Evolutionary conservation across 1,139 yeast species (phyloP), one percentile per base, ranked within the genome.

Genomic region (Kodamaea plutei): DNA sequence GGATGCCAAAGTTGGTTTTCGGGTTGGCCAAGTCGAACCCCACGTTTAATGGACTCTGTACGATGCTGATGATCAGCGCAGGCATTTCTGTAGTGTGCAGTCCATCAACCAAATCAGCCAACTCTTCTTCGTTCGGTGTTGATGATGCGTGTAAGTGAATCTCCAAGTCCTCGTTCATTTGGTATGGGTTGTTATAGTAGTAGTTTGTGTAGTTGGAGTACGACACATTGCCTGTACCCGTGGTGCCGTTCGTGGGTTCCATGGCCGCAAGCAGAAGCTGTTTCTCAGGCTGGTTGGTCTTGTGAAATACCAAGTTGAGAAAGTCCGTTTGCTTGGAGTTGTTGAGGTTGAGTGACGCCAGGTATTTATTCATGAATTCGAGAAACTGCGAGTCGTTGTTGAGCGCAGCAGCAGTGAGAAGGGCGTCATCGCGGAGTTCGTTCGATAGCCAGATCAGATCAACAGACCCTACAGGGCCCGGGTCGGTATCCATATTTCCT

Each of bases 381-480:
- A 76, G 55, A 36, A 74, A 71, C 35, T 74, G 77, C 1, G 76
- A 65, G 39, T 76, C 80, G 19, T 80, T 82, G 39, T 79, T 79
- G 29, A 79, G 61, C 0, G 87, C 87, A 6, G 85, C 83, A 0
- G 87, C 87, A 0, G 88, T 79, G 36, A 81, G 58, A 20, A 81
- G 54, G 0, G 87, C 88, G 45, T 81, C 88, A 42, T 79, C 85
- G 35, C 82, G 56, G 28, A 81, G 61, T 47, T 81, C 89, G 36
- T 72, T 77, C 7, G 88, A 78, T 15, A 81, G 61, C 88, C 88
- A 80, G 4, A 11, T 11, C 12, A 10, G 23, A 4, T 11, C 23
- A 3, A 9, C 20, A 4, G 24, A 25, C 20, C 20, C 20, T 8
- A 18, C 22, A 8, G 26, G 15, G 6, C 14, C 22, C 14, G 16